Conservation (phyloP, 2,329 filamentous ascomycete species). For the Mycosphaerella arachidis region DNA sequence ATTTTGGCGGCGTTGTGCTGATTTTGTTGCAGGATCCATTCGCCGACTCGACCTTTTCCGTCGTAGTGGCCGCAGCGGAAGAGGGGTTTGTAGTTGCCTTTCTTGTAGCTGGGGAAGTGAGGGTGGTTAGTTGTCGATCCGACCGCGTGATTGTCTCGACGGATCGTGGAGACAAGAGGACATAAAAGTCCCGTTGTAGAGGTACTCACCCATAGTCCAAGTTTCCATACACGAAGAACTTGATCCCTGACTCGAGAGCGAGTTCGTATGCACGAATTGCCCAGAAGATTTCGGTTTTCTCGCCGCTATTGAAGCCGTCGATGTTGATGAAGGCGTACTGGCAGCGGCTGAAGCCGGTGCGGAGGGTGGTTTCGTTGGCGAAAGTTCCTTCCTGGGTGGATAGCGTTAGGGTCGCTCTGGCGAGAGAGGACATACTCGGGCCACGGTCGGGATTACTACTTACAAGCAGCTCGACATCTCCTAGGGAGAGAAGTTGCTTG, state of each 20-base stretch:
- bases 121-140: too few relatives aligned
- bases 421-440: too few relatives aligned
- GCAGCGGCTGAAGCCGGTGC: slow-evolving; percentile 42
- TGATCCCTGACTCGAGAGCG: slow-evolving; percentile 34
- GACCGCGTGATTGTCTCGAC: too few relatives aligned
- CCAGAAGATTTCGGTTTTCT: slow-evolving; percentile 50
- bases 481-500: slow-evolving; percentile 40
- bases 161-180: too few relatives aligned
- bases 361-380: slow-evolving; percentile 43
- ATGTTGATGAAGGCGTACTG: slow-evolving; percentile 53
- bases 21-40: slow-evolving; percentile 27
- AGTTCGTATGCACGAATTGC: slow-evolving; percentile 37
- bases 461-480: slow-evolving; percentile 44
- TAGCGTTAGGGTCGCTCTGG: too few relatives aligned
- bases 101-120: slow-evolving; percentile 35
- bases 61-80: slow-evolving; percentile 49
- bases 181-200: too few relatives aligned
- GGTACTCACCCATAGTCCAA: slow-evolving; percentile 40
- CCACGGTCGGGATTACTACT: too few relatives aligned
- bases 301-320: slow-evolving; percentile 51
- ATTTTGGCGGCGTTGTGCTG: slow-evolving; percentile 9
- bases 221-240: slow-evolving; percentile 47
- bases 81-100: slow-evolving; percentile 44
- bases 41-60: slow-evolving; percentile 35
- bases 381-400: slow-evolving; percentile 40